Evolutionary conservation across 192 early-diverging fungal species (phyloP), one percentile per base, ranked within the genome.

Genomic region (Irineochytrium annulatum): DNA sequence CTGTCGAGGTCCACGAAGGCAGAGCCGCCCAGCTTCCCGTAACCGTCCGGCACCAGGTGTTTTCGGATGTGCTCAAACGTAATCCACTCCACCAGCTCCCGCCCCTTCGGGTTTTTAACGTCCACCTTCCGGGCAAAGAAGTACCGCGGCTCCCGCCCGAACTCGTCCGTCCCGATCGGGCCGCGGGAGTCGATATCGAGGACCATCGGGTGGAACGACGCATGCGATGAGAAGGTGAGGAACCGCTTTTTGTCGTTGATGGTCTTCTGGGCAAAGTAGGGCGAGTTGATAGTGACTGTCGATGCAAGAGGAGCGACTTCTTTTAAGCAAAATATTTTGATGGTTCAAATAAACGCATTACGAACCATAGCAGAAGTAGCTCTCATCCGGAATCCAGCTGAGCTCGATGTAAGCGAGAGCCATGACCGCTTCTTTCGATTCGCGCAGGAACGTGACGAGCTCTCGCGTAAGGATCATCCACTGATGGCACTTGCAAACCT

Each of bases 111-210:
- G 1, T 60, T 54, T 22, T 5, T 8, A 14, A 49, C 3, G 55
- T 76, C 66, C 29, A 79, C 46, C 48, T 79, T 76, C 8, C 77
- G 59, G 34, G 62, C 52, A 52, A 79, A 76, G 48, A 74, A 69
- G 56, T 71, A 73, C 29, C 43, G 29, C 8, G 71, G 62, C 20
- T 61, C 64, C 1, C 24, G 34, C 2, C 37, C 59, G n/a, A n/a
- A 19, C 32, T 24, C 34, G 16, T 52, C 49, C 2, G 16, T 26
- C 11, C 60, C 60, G 24, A 62, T 17, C 20, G 35, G 29, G 32
- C 24, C 14, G n/a, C 5, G 11, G 17, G 4, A 17, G 24, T 29
- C 28, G 27, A 54, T 8, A 11, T 16, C 29, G 26, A 62, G 51
- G 2, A 22, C 20, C 16, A 60, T 34, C 14, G 71, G 71, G 56